A percentile compares a stretch with the other conserved stretches of the same genome.
These are phyloP conservation scores for Alternaria ventricosa DNA, from an alignment of 2,329 filamentous ascomycete species.

Conservation along the genomic window DNA sequence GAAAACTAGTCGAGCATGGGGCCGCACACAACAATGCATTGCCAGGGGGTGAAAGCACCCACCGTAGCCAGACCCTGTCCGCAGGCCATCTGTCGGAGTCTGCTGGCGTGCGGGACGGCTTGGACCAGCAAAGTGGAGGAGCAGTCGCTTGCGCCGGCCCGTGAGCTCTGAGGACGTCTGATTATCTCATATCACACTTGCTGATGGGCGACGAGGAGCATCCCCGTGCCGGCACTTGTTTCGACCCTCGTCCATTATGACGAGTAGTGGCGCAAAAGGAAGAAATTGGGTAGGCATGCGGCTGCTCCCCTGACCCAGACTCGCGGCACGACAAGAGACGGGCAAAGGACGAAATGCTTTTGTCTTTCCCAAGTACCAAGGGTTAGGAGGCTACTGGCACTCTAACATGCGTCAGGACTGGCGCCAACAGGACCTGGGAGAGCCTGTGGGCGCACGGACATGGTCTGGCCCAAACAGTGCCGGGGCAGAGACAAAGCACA, in stretches of 20 bases:
- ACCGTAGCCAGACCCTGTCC: constrained; percentile 44
- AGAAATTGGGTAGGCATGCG: constrained; percentile 30
- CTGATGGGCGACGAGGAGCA: constrained; percentile 17
- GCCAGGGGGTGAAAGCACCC: constrained; percentile 41
- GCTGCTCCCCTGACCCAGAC: constrained; percentile 44
- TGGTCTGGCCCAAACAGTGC: constrained; percentile 42
- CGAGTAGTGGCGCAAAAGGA: constrained; percentile 13
- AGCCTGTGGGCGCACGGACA: constrained; percentile 36
- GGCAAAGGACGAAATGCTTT: constrained; percentile 30
- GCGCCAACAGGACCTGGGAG: constrained; percentile 40
- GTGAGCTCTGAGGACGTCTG: constrained; percentile 24
- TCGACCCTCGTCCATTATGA: constrained; percentile 4
- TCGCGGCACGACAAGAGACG: constrained; percentile 42
- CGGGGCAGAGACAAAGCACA: constrained; percentile 42
- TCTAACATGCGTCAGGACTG: constrained; percentile 42
- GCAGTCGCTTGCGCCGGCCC: constrained; percentile 47
- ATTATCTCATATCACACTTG: constrained; percentile 17
- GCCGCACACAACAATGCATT: constrained; percentile 43
- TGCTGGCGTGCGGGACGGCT: constrained; percentile 49
- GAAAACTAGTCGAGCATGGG: constrained; percentile 41
- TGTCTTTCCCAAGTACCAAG: constrained; percentile 46
- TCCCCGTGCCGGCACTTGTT: constrained; percentile 5
- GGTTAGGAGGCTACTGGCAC: constrained; percentile 32
- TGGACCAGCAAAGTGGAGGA: constrained; percentile 47
- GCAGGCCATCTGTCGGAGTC: constrained; percentile 42